Conservation (phyloP, 352 stramenopile genomes). For the Phytopythium helicoides region DNA sequence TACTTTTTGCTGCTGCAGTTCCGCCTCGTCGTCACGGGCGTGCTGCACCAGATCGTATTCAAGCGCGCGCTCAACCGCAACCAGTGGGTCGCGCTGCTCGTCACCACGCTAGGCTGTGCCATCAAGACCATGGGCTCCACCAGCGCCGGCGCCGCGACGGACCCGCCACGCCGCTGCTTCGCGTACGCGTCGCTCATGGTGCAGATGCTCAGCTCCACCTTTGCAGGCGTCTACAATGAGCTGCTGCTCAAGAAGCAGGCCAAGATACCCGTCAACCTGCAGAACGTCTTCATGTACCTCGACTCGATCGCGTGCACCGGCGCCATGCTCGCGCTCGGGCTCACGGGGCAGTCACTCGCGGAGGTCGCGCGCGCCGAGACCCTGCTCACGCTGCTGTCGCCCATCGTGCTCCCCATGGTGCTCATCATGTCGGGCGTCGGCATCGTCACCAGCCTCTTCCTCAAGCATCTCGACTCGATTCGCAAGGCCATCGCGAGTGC, state of each 20-base stretch:
- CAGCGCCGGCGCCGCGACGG: slow-evolving; percentile 11
- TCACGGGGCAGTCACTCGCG: slow-evolving; percentile 65
- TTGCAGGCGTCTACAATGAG: slow-evolving; percentile 85
- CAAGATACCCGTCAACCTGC: slow-evolving; percentile 67
- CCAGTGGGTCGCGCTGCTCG: slow-evolving; percentile 67
- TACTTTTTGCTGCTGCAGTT: slow-evolving; percentile 84
- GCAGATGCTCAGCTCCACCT: slow-evolving; percentile 81
- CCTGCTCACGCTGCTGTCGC: slow-evolving; percentile 61
- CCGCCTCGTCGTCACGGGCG: slow-evolving; percentile 72
- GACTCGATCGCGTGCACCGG: slow-evolving; percentile 77
- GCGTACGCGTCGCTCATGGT: slow-evolving; percentile 63
- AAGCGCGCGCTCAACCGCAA: slow-evolving; percentile 66
- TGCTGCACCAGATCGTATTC: slow-evolving; percentile 82
- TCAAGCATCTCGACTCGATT: slow-evolving; percentile 78
- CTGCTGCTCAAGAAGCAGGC: slow-evolving; percentile 75
- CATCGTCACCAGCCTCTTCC: slow-evolving; percentile 79
- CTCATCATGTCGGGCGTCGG: slow-evolving; percentile 83
- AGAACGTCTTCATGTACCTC: slow-evolving; percentile 87
- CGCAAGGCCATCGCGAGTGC: slow-evolving; percentile 79
- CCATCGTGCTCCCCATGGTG: slow-evolving; percentile 74
- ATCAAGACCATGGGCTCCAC: slow-evolving; percentile 66
- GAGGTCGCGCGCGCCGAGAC: slow-evolving; percentile 50
- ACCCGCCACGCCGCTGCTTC: slow-evolving; percentile 16
- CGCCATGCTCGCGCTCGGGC: slow-evolving; percentile 57
- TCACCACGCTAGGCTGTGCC: slow-evolving; percentile 70